Conservation (phyloP, 2,329 filamentous ascomycete genomes). For the Sphaceloma murrayae region DNA sequence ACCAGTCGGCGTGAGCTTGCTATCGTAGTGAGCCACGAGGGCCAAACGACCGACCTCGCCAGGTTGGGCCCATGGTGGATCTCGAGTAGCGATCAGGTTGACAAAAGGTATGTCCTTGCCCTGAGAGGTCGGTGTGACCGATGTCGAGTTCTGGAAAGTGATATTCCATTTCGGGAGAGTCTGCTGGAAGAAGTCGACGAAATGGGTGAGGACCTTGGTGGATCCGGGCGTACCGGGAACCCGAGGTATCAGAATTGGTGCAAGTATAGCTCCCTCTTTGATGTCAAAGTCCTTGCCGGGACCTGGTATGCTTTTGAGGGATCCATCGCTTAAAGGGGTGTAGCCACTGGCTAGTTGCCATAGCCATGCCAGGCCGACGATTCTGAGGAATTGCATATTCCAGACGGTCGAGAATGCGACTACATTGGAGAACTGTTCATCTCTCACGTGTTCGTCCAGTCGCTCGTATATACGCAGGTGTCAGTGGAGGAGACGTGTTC, state of each 20-base stretch:
- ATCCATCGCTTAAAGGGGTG: constrained; percentile 60
- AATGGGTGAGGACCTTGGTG: constrained; percentile 63
- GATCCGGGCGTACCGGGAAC: constrained; percentile 80
- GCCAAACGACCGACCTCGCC: constrained; percentile 76
- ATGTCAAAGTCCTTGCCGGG: constrained; percentile 64
- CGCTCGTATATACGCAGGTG: background rate
- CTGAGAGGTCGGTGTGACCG: constrained; percentile 66
- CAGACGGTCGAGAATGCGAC: too few species aligned
- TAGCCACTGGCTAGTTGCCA: constrained; percentile 38
- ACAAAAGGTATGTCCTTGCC: constrained; percentile 66
- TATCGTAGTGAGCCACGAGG: constrained; percentile 90
- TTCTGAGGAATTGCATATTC: constrained; percentile 22
- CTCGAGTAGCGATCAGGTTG: constrained; percentile 77
- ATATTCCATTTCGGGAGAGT: constrained; percentile 71
- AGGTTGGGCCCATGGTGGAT: constrained; percentile 67
- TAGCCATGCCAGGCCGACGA: constrained; percentile 25
- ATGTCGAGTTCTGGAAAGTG: constrained; percentile 81
- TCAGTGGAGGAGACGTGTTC: background rate
- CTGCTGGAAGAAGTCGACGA: constrained; percentile 68
- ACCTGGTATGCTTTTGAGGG: constrained; percentile 61
- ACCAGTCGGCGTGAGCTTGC: constrained; percentile 65
- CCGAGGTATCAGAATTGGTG: constrained; percentile 78
- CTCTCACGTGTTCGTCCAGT: too few species aligned
- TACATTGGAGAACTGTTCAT: too few species aligned
- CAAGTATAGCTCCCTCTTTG: constrained; percentile 61